Evolutionary conservation across 495 filamentous ascomycete genomes (phyloP), one percentile per base, ranked within the genome.

Genomic region (Penicillium verhagenii): DNA sequence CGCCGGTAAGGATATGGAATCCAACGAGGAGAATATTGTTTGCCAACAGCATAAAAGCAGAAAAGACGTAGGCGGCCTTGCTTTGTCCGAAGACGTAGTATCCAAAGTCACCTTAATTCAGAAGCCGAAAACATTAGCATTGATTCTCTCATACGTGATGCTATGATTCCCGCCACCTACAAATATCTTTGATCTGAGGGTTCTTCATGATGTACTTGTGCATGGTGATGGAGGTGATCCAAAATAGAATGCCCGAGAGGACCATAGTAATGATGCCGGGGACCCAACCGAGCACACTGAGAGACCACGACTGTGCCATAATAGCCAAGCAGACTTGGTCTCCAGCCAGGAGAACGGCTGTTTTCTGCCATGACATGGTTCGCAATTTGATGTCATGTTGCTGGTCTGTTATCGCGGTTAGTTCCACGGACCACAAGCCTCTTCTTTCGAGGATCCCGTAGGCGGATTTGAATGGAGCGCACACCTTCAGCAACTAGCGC

Each of bases 311-410:
- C 59, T 78, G 75, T 18, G 75, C 72, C 75, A 75, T 78, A 47
- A 78, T 76, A n/a, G 75, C 75, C 50, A 78, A 50, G 47, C 75
- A 78, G 52, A 78, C 75, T 56, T 78, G 73, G 3, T 78, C 75
- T 10, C 75, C 75, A 1, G 67, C 68, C 4, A 78, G 67, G 29
- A 78, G 47, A 57, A 68, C 73, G 6, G 75, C 72, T 0, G 73
- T 73, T 52, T 76, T 76, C 50, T 76, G 73, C 73, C 75, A 78
- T 11, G 73, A 73, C 75, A 78, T 76, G 4, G 75, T 78, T 20
- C 75, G 65, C 8, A 76, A 65, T 54, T 75, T 69, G 57, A 76
- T 78, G 3, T 76, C 73, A 72, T 78, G 74, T 53, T 66, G 25
- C 24, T 75, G 72, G 46, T 77, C 74, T 75, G 29, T 21, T 33